Percentiles rank a stretch among this genome's conserved stretches.
Evolutionary conservation across 163 green algal species (phyloP).

Genomic region (Chloroidium sp.): DNA sequence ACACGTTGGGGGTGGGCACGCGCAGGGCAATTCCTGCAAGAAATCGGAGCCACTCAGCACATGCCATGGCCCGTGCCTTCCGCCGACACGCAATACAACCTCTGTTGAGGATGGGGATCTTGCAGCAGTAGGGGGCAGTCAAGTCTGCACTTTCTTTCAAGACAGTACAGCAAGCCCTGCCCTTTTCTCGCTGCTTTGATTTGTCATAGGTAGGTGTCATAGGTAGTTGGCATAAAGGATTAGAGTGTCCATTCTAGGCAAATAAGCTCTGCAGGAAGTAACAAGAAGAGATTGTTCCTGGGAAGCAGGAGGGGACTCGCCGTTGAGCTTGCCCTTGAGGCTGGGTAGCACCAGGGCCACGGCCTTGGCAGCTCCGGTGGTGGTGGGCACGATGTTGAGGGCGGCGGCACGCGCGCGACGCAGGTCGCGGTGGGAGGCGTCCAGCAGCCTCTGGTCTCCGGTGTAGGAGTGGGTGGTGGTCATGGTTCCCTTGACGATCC

Average conservation of each 20-base stretch:
- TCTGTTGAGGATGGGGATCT: neutral
- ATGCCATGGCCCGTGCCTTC: neutral
- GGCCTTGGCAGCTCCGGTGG: constrained; percentile 97
- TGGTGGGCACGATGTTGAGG: constrained; percentile 99
- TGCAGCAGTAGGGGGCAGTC: no score
- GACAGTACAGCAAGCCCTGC: no score
- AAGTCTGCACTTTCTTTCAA: neutral
- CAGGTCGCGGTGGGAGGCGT: constrained; percentile 95
- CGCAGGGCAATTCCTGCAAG: constrained; percentile 86
- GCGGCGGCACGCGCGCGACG: constrained; percentile 69
- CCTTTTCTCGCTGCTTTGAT: no score
- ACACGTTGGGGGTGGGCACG: constrained; percentile 98
- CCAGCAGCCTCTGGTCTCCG: constrained; percentile 89
- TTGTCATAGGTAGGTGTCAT: no score
- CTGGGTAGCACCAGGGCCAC: constrained; percentile 91
- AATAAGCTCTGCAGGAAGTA: no score
- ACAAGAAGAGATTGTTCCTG: no score
- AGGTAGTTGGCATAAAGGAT: no score
- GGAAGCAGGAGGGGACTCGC: constrained; percentile 9
- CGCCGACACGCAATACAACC: neutral
- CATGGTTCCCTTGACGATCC: constrained; percentile 99
- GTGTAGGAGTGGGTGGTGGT: constrained; percentile 99
- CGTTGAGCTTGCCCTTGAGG: constrained; percentile 99
- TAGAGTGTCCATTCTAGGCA: no score
- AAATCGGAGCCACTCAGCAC: neutral